These are phyloP conservation scores for Geotrichum bryndzae DNA, from an alignment of 1,139 yeast species.

Conservation along the genomic window DNA sequence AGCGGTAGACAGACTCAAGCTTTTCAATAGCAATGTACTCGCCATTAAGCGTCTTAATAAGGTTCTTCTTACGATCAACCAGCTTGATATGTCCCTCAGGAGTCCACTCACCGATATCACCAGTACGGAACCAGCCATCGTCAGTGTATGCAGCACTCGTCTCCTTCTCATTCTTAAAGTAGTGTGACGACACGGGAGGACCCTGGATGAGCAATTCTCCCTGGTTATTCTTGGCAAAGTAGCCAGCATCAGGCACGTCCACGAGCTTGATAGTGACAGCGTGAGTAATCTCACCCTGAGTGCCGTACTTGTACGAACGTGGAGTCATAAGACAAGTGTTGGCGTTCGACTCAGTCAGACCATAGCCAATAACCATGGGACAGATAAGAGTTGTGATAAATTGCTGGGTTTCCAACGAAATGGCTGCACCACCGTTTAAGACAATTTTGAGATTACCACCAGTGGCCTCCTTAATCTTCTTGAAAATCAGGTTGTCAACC, in stretches of 20 bases:
- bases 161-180: conserved; percentile 78
- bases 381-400: conserved; percentile 73
- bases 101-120: conserved; percentile 96
- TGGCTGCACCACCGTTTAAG: conserved; percentile 92
- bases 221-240: conserved; percentile 82
- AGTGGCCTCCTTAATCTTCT: conserved; percentile 86
- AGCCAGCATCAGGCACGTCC: conserved; percentile 90
- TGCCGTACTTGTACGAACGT: conserved; percentile 58
- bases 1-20: conserved; percentile 74
- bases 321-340: conserved; percentile 70
- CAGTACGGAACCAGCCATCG: conserved; percentile 95
- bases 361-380: conserved; percentile 93
- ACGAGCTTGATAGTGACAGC: conserved; percentile 82
- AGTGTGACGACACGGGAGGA: conserved; percentile 62
- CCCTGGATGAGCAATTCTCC: conserved; percentile 89
- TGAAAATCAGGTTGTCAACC: conserved; percentile 65
- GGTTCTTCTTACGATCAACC: conserved; percentile 92
- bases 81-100: conserved; percentile 69
- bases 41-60: conserved; percentile 93
- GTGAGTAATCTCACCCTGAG: conserved; percentile 78
- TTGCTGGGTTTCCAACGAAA: conserved; percentile 78
- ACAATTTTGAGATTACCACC: conserved; percentile 78
- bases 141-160: conserved; percentile 68
- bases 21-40: conserved; percentile 97
- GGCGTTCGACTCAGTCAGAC: conserved; percentile 94